phyloP scores from a whole-genome alignment of 2,329 filamentous ascomycete species.

The Colletotrichum ledebouriae region DNA sequence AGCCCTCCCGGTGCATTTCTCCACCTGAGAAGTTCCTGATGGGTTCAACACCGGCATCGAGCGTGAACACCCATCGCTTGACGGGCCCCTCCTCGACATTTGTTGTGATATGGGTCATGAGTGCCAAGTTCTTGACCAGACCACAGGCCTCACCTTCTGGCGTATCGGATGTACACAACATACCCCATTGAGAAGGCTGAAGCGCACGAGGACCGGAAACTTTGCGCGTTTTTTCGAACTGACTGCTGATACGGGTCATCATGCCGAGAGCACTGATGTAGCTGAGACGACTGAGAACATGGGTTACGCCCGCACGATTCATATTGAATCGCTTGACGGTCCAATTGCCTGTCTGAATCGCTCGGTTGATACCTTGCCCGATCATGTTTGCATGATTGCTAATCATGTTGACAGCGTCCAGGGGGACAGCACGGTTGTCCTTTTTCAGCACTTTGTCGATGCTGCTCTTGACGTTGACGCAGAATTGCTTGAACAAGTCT shows the following conservation, averaged over 20 bases:
- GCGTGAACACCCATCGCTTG: constrained; percentile 84
- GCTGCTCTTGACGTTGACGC: constrained; percentile 87
- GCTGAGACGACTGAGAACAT: constrained; percentile 93
- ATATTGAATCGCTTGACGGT: constrained; percentile 98
- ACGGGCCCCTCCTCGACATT: constrained; percentile 95
- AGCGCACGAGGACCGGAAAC: constrained; percentile 95
- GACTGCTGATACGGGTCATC: constrained; percentile 99
- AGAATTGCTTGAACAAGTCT: constrained; percentile 97
- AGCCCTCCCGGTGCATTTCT: constrained; percentile 86
- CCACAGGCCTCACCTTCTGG: constrained; percentile 99
- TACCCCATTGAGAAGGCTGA: constrained; percentile 97
- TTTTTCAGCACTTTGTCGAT: constrained; percentile 98
- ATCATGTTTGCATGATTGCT: constrained; percentile 88
- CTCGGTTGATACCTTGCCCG: constrained; percentile 92
- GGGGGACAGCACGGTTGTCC: constrained; percentile 87
- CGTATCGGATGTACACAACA: constrained; percentile 97
- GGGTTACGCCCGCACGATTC: constrained; percentile 96
- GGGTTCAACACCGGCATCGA: constrained; percentile 86
- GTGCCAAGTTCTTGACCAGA: constrained; percentile 95
- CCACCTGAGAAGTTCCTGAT: constrained; percentile 79
- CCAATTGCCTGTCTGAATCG: constrained; percentile 98
- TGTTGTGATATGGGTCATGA: constrained; percentile 99
- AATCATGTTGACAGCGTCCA: constrained; percentile 89
- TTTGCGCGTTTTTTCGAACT: constrained; percentile 99
- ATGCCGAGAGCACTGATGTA: constrained; percentile 98